Base-by-base conservation (phyloP, 2,329 filamentous ascomycete species). In the Paecilomyces sp. region DNA sequence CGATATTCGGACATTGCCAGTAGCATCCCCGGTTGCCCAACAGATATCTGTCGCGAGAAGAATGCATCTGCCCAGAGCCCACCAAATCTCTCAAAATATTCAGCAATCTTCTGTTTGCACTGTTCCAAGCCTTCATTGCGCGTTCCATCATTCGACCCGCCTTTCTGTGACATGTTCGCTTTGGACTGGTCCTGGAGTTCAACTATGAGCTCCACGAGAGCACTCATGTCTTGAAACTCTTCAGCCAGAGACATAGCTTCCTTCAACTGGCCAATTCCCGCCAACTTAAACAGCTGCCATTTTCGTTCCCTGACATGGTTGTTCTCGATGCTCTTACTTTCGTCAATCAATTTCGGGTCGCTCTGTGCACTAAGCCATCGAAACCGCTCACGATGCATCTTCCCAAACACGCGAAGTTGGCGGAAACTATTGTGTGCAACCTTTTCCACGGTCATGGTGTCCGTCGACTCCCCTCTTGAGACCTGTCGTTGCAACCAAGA, bases 1-100 rank as follows among this genome's bases (percentile, higher is more conserved):
- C 86, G 86, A 67, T 92, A 89, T 59, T 86, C 87, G 80, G 61
- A 90, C 90, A 70, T 82, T 67, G 66, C 83, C 57, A 99, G 81
- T 30, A 97, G 80, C 1, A 83, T 81, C 65, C 86, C 81, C 52
- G 90, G 81, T 54, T 88, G 83, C 58, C 85, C 83, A 66, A 84
- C 83, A 34, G 84, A 80, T 57, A 97, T 87, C 58, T 93, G 82
- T 63, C 88, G 87, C 60, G 90, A 85, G 72, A 96, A 97, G 62
- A 91, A 89, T 0, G 91, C 89, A 66, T 85, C 82, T 3, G 82
- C 81, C 81, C 81, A 84, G 18, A 67, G 64, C 55, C 77, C 75
- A 7, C 80, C 81, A 63, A 82, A 84, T 59, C 72, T 78, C 24
- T 75, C 70, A 63, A 83, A 84, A 61, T 81, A 82, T 12, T 68